Evolutionary conservation across 1,284 basidiomycete species (phyloP).

Genomic region (Ceratobasidium sp.): DNA sequence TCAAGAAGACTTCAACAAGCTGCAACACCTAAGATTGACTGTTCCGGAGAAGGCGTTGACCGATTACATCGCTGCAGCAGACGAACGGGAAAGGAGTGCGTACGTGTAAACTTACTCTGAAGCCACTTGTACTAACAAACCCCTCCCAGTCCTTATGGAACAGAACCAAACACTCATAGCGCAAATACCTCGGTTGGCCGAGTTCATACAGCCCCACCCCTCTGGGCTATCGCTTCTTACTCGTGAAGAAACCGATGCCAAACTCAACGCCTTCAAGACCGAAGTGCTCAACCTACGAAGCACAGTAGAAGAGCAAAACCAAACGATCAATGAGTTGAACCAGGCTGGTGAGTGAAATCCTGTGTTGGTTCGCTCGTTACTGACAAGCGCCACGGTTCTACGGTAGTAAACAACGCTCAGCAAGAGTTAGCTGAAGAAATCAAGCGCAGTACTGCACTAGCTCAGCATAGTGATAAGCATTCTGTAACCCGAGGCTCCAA

Average conservation of each 20-base stretch:
- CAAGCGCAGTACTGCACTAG: slow-evolving; percentile 62
- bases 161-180: slow-evolving; percentile 70
- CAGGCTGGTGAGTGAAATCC: slow-evolving; percentile 61
- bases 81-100: slow-evolving; percentile 67
- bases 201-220: slow-evolving; percentile 65
- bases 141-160: slow-evolving; percentile 66
- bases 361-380: background rate
- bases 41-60: slow-evolving; percentile 71
- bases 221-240: slow-evolving; percentile 74
- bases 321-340: slow-evolving; percentile 63
- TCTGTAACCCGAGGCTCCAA: slow-evolving; percentile 52
- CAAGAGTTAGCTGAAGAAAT: slow-evolving; percentile 73
- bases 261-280: slow-evolving; percentile 59
- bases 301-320: slow-evolving; percentile 65
- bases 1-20: slow-evolving; percentile 61
- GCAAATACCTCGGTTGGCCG: slow-evolving; percentile 67
- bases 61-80: slow-evolving; percentile 63
- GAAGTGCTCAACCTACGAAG: slow-evolving; percentile 64
- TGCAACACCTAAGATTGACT: slow-evolving; percentile 68
- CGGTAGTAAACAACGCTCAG: slow-evolving; percentile 44
- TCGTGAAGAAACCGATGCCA: slow-evolving; percentile 77
- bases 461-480: slow-evolving; percentile 60
- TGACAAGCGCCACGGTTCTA: background rate
- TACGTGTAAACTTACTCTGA: slow-evolving; percentile 23
- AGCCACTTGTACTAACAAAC: background rate